Conservation (phyloP, 2,329 filamentous ascomycete species). For the Aspergillus alliaceus region DNA sequence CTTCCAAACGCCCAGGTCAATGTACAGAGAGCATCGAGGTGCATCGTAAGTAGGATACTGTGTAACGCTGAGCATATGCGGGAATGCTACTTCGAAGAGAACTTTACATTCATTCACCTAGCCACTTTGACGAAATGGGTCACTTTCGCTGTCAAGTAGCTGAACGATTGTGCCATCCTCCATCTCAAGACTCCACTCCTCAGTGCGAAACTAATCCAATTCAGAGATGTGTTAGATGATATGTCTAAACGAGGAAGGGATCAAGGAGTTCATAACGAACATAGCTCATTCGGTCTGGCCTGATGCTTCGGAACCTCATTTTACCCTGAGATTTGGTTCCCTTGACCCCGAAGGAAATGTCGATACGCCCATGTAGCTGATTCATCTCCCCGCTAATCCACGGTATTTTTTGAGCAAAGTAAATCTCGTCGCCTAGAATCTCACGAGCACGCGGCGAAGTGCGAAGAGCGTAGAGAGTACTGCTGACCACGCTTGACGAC, state of each 20-base stretch:
- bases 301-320: constrained; percentile 78
- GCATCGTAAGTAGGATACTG: not conserved
- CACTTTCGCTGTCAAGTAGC: constrained; percentile 66
- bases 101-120: constrained; percentile 23
- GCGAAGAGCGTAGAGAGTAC: constrained; percentile 87
- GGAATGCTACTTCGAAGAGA: not conserved
- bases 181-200: constrained; percentile 82
- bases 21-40: not conserved
- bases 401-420: constrained; percentile 74
- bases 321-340: constrained; percentile 69
- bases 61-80: not conserved
- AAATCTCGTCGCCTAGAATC: constrained; percentile 81
- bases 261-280: constrained; percentile 40
- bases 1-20: not conserved
- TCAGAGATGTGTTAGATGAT: constrained; percentile 6
- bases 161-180: constrained; percentile 68
- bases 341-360: constrained; percentile 84
- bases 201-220: constrained; percentile 71
- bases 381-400: constrained; percentile 89
- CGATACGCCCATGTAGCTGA: constrained; percentile 85
- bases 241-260: constrained; percentile 3
- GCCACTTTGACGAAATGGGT: constrained; percentile 65
- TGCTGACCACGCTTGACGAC: constrained; percentile 80
- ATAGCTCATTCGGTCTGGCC: constrained; percentile 63
- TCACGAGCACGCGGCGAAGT: constrained; percentile 73